Conservation (phyloP, 495 filamentous ascomycete genomes). For the Aspergillus nanangensis region DNA sequence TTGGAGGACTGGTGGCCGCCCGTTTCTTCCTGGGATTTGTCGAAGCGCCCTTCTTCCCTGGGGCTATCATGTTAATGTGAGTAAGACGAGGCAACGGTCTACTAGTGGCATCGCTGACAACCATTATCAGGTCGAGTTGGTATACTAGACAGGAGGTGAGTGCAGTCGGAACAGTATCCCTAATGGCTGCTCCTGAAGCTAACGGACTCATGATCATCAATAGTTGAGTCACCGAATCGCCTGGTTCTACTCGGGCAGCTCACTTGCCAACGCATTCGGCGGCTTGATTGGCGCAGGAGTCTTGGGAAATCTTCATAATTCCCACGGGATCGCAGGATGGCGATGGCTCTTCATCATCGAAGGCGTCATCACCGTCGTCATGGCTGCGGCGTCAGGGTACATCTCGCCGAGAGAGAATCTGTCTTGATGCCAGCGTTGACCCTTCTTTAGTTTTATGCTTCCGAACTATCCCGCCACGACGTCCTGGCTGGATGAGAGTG, state of each 20-base stretch:
- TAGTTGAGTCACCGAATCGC: constrained; percentile 41
- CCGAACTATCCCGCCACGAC: constrained; percentile 79
- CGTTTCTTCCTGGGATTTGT: constrained; percentile 69
- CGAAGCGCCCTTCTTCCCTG: constrained; percentile 47
- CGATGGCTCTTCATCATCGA: constrained; percentile 78
- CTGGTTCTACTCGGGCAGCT: constrained; percentile 59
- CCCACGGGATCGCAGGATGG: constrained; percentile 56
- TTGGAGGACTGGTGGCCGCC: constrained; percentile 54
- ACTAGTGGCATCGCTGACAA: too few relatives aligned
- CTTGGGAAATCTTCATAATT: constrained; percentile 25
- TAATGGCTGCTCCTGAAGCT: too few relatives aligned
- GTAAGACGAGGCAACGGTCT: too few relatives aligned
- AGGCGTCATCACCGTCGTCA: constrained; percentile 41
- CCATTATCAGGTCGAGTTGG: constrained; percentile 41
- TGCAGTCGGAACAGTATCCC: not conserved
- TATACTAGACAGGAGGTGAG: constrained; percentile 49
- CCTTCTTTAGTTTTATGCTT: constrained; percentile 64
- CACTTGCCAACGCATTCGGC: constrained; percentile 61
- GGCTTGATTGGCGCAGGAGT: constrained; percentile 58
- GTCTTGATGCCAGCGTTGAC: too few relatives aligned
- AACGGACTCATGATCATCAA: not conserved
- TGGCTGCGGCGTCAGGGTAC: constrained; percentile 22
- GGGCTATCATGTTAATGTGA: constrained; percentile 35
- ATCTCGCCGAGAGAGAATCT: too few relatives aligned
- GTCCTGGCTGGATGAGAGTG: constrained; percentile 63